Base-by-base conservation (phyloP, 2,329 filamentous ascomycete genomes). In the Reticulascus tulasneorum region DNA sequence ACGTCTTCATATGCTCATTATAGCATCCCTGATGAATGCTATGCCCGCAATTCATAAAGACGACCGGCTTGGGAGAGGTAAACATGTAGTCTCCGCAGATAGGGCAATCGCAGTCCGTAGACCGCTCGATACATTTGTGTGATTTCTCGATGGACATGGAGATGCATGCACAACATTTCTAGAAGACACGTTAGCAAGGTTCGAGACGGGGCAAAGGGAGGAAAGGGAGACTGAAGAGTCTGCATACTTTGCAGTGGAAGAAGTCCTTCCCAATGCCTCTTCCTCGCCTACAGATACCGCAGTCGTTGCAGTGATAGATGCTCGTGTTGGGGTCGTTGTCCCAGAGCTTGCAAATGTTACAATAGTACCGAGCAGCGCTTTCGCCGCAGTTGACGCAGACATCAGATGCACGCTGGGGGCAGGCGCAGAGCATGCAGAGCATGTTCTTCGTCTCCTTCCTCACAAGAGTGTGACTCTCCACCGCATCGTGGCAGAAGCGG, bases 11-110 rank as follows among this genome's bases (percentile, higher is more conserved):
- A 56, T 95, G 86, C 50, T 93, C 79, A 29, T 86, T 79, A 54
- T 94, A 93, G 63, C 93, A 98, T 40, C 78, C 79, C 51, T 85
- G 82, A 62, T 98, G 93, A 56, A 98, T 94, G 54, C 91, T 94
- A 58, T 98, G 93, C 3, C 93, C 93, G 58, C 93, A 98, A 24
- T 80, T 78, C 85, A 98, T 93, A 54, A 94, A 94, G 16, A 95
- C 88, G 7, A 97, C 89, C 0, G 86, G 82, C 37, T 82, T 80
- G 4, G 86, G 84, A 8, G 91, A 95, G 3, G 86, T 94, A 59
- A 97, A 97, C 71, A 98, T 86, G 58, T 95, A 95, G 42, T 96
- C 90, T 46, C 90, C 85, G 60, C 93, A 98, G 38, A 98, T 95
- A 5, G 93, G 93, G 58, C 93, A 98, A 56, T 97, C 85, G 55